A percentile compares a stretch with the other conserved stretches of the same genome.
Conservation (phyloP, 345 rosid species). For the Salix viminalis region DNA sequence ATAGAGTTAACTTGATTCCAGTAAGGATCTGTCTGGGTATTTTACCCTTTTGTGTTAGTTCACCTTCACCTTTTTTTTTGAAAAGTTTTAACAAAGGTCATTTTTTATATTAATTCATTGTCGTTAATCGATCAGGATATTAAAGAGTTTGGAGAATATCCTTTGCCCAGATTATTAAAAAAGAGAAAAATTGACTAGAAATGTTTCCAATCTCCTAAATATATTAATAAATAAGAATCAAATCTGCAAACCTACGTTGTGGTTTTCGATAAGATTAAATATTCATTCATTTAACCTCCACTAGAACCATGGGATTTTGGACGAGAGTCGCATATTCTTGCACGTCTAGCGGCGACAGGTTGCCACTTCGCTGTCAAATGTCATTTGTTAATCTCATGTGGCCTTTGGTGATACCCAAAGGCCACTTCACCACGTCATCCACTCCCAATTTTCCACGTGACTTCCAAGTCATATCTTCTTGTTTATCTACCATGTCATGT, state of each 20-base stretch:
- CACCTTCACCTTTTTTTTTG: neutral
- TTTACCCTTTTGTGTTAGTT: neutral
- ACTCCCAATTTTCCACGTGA: constrained; percentile 21
- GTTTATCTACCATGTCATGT: too few species aligned
- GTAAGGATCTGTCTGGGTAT: too few species aligned
- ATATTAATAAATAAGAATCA: neutral
- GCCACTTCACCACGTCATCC: constrained; percentile 25
- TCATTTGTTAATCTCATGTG: neutral
- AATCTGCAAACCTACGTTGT: neutral
- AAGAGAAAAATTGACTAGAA: neutral
- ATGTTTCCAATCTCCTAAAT: neutral
- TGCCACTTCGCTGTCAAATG: constrained; percentile 36
- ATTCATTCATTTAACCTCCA: neutral
- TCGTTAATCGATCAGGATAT: neutral
- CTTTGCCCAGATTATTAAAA: too few species aligned
- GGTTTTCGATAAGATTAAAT: constrained; percentile 9
- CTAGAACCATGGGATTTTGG: constrained; percentile 1
- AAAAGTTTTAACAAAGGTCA: neutral
- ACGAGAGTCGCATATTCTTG: neutral
- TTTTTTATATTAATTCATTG: neutral
- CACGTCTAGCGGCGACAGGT: constrained; percentile 25
- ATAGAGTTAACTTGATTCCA: neutral
- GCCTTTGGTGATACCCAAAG: constrained; percentile 17
- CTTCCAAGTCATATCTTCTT: constrained; percentile 3
- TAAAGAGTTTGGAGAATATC: neutral